phyloP scores from a whole-genome alignment of 2,329 filamentous ascomycete genomes.

The Triangularia verruculosa region DNA sequence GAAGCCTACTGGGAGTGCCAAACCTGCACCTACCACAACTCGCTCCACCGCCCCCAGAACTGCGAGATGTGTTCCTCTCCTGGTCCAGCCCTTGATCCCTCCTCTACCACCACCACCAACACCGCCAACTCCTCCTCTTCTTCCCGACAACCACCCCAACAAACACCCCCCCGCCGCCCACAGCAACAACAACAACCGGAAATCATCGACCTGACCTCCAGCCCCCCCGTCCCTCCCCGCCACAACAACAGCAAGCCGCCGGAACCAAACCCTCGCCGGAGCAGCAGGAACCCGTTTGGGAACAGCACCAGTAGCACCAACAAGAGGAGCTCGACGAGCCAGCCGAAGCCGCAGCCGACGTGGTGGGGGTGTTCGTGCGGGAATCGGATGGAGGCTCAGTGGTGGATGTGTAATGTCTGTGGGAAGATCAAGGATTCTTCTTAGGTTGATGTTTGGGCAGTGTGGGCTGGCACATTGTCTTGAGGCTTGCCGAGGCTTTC shows the following conservation, averaged over 20 bases:
- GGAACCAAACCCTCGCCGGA: background rate
- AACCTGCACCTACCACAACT: constrained; percentile 57
- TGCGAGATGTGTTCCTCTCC: constrained; percentile 57
- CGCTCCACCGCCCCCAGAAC: constrained; percentile 41
- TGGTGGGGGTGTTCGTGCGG: constrained; percentile 55
- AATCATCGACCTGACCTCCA: constrained; percentile 15
- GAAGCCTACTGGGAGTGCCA: constrained; percentile 48
- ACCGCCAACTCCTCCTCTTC: background rate
- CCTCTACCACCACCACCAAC: background rate
- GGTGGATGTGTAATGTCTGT: constrained; percentile 57
- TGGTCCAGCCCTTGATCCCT: constrained; percentile 29
- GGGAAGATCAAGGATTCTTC: constrained; percentile 53
- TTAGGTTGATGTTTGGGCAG: constrained; percentile 11
- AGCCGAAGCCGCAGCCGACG: background rate
- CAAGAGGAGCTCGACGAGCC: background rate
- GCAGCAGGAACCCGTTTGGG: background rate
- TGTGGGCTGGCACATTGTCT: too few species aligned
- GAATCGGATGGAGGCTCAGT: constrained; percentile 49
- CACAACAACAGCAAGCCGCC: background rate
- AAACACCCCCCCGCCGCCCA: background rate
- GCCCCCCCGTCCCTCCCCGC: background rate
- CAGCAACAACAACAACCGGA: background rate
- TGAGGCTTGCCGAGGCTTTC: too few species aligned
- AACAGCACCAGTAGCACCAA: background rate
- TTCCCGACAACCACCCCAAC: background rate